Evolutionary conservation across 106 monocot genomes (phyloP).

Genomic region (Acanthochlamys bracteata): DNA sequence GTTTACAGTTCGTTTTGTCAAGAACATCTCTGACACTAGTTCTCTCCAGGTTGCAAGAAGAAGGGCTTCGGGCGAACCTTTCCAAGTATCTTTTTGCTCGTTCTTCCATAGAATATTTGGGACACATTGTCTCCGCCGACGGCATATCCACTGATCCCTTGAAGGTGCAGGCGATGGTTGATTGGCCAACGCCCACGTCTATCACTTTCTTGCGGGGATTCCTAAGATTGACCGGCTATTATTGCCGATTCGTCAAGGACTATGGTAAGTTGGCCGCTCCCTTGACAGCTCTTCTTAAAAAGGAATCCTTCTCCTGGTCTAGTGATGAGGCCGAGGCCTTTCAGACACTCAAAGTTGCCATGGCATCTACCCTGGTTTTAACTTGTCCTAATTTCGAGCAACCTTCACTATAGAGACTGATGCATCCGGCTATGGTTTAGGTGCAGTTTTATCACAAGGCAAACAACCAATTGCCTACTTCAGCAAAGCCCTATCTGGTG

Average conservation of each 20-base stretch:
- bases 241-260: background rate
- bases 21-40: background rate
- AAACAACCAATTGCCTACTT: constrained; percentile 7
- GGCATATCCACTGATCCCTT: background rate
- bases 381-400: background rate
- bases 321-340: background rate
- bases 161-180: background rate
- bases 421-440: background rate
- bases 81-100: too few species aligned
- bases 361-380: background rate
- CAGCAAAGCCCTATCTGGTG: background rate
- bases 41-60: background rate
- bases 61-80: background rate
- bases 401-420: constrained; percentile 2
- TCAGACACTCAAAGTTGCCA: background rate
- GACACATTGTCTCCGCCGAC: background rate
- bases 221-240: constrained; percentile 6
- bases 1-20: background rate
- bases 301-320: background rate
- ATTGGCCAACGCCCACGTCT: background rate
- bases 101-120: background rate
- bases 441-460: constrained; percentile 7
- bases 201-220: background rate
- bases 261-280: constrained; percentile 3
- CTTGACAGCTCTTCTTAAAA: background rate